phyloP scores from a whole-genome alignment of 306 rosid genomes.

The Quercus rubra region DNA sequence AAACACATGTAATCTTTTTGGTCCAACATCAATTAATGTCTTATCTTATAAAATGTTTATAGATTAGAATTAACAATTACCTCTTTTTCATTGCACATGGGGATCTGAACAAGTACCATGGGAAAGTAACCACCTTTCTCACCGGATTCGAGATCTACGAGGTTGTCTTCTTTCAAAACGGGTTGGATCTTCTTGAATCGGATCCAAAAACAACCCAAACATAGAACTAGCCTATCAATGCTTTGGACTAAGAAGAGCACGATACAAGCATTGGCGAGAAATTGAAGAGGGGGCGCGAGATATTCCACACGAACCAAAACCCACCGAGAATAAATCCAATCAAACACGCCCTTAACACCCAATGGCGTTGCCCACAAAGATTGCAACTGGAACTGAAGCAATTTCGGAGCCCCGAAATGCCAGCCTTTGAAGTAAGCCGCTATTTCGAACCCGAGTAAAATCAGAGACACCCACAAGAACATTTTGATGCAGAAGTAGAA shows the following conservation, averaged over 20 bases:
- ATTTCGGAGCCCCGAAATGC: slow-evolving; percentile 56
- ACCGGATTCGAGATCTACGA: slow-evolving; percentile 65
- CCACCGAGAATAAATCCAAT: slow-evolving; percentile 66
- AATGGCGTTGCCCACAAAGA: slow-evolving; percentile 50
- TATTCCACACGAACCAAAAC: slow-evolving; percentile 62
- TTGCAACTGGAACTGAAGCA: slow-evolving; percentile 31
- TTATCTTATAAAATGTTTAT: too few species aligned
- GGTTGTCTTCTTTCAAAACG: slow-evolving; percentile 44
- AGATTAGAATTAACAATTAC: slow-evolving; percentile 20
- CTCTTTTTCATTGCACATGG: slow-evolving; percentile 95
- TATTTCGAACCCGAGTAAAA: slow-evolving; percentile 59
- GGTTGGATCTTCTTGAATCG: slow-evolving; percentile 70
- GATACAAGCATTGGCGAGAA: slow-evolving; percentile 68
- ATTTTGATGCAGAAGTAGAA: slow-evolving; percentile 63
- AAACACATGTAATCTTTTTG: too few species aligned
- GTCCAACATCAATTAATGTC: too few species aligned
- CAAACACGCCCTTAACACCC: slow-evolving; percentile 52
- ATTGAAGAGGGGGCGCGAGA: slow-evolving; percentile 84
- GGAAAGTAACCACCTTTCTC: slow-evolving; percentile 69
- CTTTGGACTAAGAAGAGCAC: slow-evolving; percentile 75
- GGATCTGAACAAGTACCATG: slow-evolving; percentile 92
- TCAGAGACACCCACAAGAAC: slow-evolving; percentile 56
- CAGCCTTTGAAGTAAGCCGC: slow-evolving; percentile 73
- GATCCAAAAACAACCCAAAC: slow-evolving; percentile 92
- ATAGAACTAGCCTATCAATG: slow-evolving; percentile 68